These are phyloP conservation scores for Candida loeiensis DNA, from an alignment of 805 yeast species.

Conservation along the genomic window DNA sequence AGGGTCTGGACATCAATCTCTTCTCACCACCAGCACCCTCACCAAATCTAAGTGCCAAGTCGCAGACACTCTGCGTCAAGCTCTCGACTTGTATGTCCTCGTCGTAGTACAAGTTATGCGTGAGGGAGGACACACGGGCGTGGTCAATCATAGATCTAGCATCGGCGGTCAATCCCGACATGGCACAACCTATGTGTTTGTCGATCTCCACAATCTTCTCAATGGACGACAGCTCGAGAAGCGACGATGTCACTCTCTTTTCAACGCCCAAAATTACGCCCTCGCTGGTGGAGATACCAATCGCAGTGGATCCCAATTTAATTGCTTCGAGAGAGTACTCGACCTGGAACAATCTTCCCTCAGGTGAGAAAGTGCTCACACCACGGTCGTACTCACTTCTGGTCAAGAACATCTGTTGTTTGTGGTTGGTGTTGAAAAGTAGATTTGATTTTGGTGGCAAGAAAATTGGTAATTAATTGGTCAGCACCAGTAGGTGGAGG, in stretches of 20 bases:
- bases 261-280: constrained; percentile 97
- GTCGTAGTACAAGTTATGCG: constrained; percentile 86
- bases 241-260: constrained; percentile 89
- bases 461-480: constrained; percentile 1
- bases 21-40: constrained; percentile 97
- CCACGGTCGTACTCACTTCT: constrained; percentile 99
- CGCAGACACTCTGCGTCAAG: constrained; percentile 94
- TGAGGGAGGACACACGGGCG: constrained; percentile 85
- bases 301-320: constrained; percentile 95
- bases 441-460: constrained; percentile 6
- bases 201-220: constrained; percentile 96
- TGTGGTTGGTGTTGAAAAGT: constrained; percentile 3
- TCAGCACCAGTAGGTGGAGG: background rate
- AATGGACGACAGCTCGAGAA: constrained; percentile 87
- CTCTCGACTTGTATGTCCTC: constrained; percentile 91
- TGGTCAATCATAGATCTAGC: constrained; percentile 99
- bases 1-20: constrained; percentile 94
- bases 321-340: constrained; percentile 97
- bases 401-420: constrained; percentile 83
- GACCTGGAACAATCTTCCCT: constrained; percentile 96
- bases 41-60: constrained; percentile 92
- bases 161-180: constrained; percentile 98
- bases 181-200: constrained; percentile 93
- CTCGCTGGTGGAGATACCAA: constrained; percentile 91
- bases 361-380: constrained; percentile 97